Conservation (phyloP, 306 rosid genomes). For the Prunus campanulata region DNA sequence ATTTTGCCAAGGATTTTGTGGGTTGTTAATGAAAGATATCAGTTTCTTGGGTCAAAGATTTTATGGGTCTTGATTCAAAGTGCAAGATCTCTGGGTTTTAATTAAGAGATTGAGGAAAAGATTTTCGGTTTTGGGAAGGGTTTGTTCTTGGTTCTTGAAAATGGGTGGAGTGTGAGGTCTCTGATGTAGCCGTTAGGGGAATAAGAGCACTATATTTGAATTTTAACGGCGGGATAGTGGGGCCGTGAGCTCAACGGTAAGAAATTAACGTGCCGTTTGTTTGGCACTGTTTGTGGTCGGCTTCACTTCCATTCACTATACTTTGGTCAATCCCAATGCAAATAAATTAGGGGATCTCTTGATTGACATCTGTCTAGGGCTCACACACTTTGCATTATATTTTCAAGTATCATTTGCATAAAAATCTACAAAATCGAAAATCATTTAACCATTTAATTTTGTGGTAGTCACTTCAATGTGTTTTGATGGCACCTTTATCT, state of each 20-base stretch:
- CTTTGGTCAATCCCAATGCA: too few relatives aligned
- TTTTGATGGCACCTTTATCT: too few relatives aligned
- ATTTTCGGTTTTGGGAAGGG: neutral
- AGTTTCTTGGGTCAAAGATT: too few relatives aligned
- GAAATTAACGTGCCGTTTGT: neutral
- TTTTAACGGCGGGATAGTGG: constrained; percentile 14
- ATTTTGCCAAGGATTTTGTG: too few relatives aligned
- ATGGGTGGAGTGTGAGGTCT: neutral
- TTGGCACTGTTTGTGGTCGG: neutral
- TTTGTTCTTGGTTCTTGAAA: neutral
- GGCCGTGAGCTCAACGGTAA: constrained; percentile 38
- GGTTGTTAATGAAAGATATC: too few relatives aligned
- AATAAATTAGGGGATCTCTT: too few relatives aligned
- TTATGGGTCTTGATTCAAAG: neutral
- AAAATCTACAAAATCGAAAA: too few relatives aligned
- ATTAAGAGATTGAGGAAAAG: neutral
- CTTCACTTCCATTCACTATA: neutral
- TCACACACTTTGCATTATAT: too few relatives aligned
- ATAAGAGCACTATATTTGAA: constrained; percentile 9
- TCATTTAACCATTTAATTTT: too few relatives aligned
- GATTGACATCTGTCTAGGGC: too few relatives aligned
- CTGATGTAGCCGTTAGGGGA: constrained; percentile 47
- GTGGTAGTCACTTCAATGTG: too few relatives aligned
- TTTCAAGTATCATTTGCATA: too few relatives aligned
- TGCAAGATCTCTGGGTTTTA: neutral